A percentile compares a stretch with the other conserved stretches of the same genome.
phyloP scores from a whole-genome alignment of 1,284 basidiomycete species.

The Golubevia sp. region DNA sequence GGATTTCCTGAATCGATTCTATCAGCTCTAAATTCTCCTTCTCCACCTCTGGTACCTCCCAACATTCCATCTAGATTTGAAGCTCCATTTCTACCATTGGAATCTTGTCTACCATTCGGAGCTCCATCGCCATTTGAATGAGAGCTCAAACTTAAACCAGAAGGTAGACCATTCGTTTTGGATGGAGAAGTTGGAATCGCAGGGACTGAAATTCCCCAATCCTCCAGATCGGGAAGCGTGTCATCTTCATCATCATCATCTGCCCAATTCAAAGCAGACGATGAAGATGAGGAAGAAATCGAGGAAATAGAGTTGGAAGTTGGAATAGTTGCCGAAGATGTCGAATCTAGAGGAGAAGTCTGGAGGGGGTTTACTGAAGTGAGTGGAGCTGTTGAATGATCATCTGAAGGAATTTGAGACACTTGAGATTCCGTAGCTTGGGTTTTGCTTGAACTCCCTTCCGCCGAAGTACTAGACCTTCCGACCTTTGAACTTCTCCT shows the following conservation, averaged over 20 bases:
- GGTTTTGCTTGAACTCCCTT: too few species aligned
- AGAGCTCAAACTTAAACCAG: not conserved
- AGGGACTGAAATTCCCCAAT: conserved; percentile 26
- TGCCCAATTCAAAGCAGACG: conserved; percentile 33
- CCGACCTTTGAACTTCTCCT: too few species aligned
- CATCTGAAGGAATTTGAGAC: too few species aligned
- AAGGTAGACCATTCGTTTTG: too few species aligned
- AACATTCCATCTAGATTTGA: not conserved
- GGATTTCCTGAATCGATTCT: too few species aligned
- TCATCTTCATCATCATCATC: conserved; percentile 45
- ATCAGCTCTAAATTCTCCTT: too few species aligned
- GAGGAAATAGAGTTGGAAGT: not conserved
- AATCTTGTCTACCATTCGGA: not conserved
- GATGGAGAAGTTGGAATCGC: conserved; percentile 4
- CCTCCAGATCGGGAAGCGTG: conserved; percentile 35
- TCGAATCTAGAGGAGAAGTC: too few species aligned
- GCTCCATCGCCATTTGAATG: conserved; percentile 10
- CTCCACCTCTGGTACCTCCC: too few species aligned
- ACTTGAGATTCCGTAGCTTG: too few species aligned
- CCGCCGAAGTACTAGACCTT: too few species aligned
- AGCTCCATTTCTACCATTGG: not conserved
- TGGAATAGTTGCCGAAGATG: conserved; percentile 1
- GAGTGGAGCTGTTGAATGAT: too few species aligned
- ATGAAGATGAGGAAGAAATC: conserved; percentile 1
- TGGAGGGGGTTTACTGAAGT: too few species aligned